A percentile compares a stretch with the other conserved stretches of the same genome.
Conservation (phyloP, 2,329 filamentous ascomycete species). For the Aspergillaceae sp. region DNA sequence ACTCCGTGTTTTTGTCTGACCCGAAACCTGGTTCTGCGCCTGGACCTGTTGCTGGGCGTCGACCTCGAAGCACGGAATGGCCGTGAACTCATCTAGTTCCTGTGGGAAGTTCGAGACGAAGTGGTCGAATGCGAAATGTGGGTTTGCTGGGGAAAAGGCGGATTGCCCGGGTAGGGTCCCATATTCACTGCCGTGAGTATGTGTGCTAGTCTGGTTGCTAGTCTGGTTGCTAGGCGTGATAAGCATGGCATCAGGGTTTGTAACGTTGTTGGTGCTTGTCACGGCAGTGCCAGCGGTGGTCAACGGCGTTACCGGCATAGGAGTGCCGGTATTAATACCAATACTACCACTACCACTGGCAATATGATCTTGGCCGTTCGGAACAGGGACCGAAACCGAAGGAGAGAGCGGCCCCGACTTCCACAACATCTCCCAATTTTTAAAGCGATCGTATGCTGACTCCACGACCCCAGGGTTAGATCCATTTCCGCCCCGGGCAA, state of each 20-base stretch:
- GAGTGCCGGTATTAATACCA: slow-evolving; percentile 2
- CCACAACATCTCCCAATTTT: slow-evolving; percentile 46
- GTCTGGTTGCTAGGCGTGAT: neutral
- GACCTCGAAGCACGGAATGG: slow-evolving; percentile 32
- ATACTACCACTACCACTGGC: slow-evolving; percentile 1
- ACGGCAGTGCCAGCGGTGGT: slow-evolving; percentile 1
- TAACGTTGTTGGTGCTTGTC: too few relatives aligned
- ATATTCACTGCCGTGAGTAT: neutral
- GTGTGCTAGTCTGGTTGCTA: neutral
- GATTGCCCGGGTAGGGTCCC: slow-evolving; percentile 3
- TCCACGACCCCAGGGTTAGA: slow-evolving; percentile 28
- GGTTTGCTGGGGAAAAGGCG: slow-evolving; percentile 21
- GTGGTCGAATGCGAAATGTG: slow-evolving; percentile 31
- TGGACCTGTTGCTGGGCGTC: slow-evolving; percentile 19
- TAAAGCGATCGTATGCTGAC: slow-evolving; percentile 45
- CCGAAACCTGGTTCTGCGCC: slow-evolving; percentile 1
- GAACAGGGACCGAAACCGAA: slow-evolving; percentile 16
- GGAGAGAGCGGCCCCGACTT: slow-evolving; percentile 33
- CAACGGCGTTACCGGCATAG: slow-evolving; percentile 16
- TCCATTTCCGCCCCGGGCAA: slow-evolving; percentile 21
- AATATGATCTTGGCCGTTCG: slow-evolving; percentile 7
- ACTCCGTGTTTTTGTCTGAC: neutral
- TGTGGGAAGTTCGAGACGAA: slow-evolving; percentile 35
- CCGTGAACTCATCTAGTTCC: slow-evolving; percentile 32
- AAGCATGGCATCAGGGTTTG: too few relatives aligned